These are phyloP conservation scores for Aspergillus cejpii DNA, from an alignment of 2,329 filamentous ascomycete species.

Conservation along the genomic window DNA sequence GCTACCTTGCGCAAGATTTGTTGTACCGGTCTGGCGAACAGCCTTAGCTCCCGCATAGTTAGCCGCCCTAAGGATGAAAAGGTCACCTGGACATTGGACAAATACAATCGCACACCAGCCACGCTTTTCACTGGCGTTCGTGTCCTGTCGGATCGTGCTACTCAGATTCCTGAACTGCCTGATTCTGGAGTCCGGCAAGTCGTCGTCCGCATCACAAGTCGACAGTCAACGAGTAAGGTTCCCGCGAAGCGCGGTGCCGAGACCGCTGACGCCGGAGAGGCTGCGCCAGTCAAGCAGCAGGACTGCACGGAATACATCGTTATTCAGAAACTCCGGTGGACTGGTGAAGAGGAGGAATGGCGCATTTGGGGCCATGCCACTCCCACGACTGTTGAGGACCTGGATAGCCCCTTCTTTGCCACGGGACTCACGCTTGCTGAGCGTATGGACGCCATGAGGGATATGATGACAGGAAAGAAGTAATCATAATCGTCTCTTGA, in stretches of 20 bases:
- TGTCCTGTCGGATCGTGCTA: slow-evolving; percentile 39
- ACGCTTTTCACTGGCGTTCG: slow-evolving; percentile 34
- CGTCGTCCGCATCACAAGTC: slow-evolving; percentile 35
- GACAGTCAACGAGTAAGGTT: slow-evolving; percentile 31
- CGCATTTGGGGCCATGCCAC: slow-evolving; percentile 46
- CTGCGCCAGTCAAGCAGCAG: slow-evolving; percentile 32
- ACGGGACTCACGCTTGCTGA: slow-evolving; percentile 31
- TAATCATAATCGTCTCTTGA: slow-evolving; percentile 4
- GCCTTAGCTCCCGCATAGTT: slow-evolving; percentile 31
- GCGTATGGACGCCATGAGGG: slow-evolving; percentile 30
- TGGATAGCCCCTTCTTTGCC: slow-evolving; percentile 35
- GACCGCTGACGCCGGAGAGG: slow-evolving; percentile 2
- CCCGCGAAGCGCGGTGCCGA: slow-evolving; percentile 1
- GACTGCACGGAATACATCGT: slow-evolving; percentile 47
- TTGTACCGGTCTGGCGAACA: slow-evolving; percentile 34
- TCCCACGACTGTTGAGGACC: slow-evolving; percentile 37
- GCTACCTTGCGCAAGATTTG: slow-evolving; percentile 31
- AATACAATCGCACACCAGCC: slow-evolving; percentile 32
- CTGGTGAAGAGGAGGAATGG: slow-evolving; percentile 42
- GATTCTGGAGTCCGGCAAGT: slow-evolving; percentile 38
- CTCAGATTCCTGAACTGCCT: slow-evolving; percentile 34
- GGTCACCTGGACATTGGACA: slow-evolving; percentile 34
- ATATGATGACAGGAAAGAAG: slow-evolving; percentile 14
- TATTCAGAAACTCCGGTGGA: slow-evolving; percentile 42
- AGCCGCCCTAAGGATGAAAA: slow-evolving; percentile 27